Evolutionary conservation across 257 asterid genomes (phyloP).

Genomic region (Cruciata laevipes): DNA sequence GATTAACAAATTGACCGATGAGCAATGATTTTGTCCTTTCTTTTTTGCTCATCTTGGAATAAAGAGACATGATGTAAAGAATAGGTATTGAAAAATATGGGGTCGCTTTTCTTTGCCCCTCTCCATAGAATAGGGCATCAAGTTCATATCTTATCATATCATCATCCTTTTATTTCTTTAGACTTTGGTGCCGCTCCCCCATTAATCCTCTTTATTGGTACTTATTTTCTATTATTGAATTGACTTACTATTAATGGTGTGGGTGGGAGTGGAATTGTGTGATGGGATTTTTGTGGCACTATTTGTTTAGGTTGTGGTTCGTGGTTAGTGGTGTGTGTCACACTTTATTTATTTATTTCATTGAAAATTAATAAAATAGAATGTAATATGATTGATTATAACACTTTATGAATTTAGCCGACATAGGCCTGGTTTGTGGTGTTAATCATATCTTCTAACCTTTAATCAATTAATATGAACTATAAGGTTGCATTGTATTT

Average conservation of each 20-base stretch:
- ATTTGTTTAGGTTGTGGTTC: neutral
- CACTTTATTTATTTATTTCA: neutral
- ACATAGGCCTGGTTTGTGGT: neutral
- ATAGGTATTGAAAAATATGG: constrained; percentile 17
- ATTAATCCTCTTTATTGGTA: neutral
- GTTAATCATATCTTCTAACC: neutral
- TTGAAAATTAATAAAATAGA: neutral
- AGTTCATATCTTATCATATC: neutral
- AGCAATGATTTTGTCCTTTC: constrained; percentile 23
- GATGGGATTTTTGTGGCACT: neutral
- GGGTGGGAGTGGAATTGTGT: neutral
- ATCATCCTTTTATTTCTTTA: neutral
- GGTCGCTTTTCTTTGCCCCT: constrained; percentile 4
- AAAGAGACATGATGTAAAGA: constrained; percentile 23
- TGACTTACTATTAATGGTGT: neutral
- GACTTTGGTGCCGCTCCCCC: neutral
- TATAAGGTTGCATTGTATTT: too few species aligned
- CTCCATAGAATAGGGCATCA: constrained; percentile 34
- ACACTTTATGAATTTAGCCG: neutral
- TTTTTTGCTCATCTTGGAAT: neutral
- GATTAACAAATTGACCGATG: neutral
- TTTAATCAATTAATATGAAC: too few species aligned
- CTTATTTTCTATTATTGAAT: neutral
- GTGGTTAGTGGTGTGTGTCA: neutral
- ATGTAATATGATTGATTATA: neutral